Evolutionary conservation across 257 asterid species (phyloP).

Genomic region (Plantago major): DNA sequence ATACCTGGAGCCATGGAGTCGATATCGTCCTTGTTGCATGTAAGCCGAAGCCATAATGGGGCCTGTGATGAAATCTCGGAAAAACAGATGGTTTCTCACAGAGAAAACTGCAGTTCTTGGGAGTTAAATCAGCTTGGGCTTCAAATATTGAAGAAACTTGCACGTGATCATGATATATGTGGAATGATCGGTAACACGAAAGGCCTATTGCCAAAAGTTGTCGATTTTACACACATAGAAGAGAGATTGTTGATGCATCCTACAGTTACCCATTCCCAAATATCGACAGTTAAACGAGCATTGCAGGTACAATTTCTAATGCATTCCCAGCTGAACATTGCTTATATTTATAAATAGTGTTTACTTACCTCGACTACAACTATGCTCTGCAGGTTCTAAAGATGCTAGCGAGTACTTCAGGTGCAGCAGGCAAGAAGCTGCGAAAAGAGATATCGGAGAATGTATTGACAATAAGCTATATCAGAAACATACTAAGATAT

Average conservation of each 20-base stretch:
- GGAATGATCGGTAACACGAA: conserved; percentile 76
- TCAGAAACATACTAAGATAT: conserved; percentile 57
- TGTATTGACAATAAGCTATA: conserved; percentile 68
- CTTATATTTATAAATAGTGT: no score
- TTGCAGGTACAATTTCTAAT: neutral
- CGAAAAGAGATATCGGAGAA: conserved; percentile 69
- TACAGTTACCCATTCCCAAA: conserved; percentile 51
- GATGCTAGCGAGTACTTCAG: conserved; percentile 2
- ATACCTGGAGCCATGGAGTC: conserved; percentile 86
- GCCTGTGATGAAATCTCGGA: conserved; percentile 72
- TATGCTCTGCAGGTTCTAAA: conserved; percentile 1
- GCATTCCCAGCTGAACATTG: neutral
- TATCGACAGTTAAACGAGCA: conserved; percentile 49
- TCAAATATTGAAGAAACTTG: conserved; percentile 78
- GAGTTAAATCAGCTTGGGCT: conserved; percentile 80
- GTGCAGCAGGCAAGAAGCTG: conserved; percentile 8
- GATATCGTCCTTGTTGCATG: conserved; percentile 61
- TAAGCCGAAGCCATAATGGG: conserved; percentile 41
- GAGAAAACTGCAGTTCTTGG: conserved; percentile 54
- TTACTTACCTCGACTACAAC: neutral
- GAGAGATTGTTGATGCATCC: conserved; percentile 54
- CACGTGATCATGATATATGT: conserved; percentile 78
- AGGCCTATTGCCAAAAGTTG: conserved; percentile 73
- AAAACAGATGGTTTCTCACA: conserved; percentile 41
- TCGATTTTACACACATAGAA: conserved; percentile 75